phyloP scores from a whole-genome alignment of 2,329 filamentous ascomycete species.

The Truncatella angustata region DNA sequence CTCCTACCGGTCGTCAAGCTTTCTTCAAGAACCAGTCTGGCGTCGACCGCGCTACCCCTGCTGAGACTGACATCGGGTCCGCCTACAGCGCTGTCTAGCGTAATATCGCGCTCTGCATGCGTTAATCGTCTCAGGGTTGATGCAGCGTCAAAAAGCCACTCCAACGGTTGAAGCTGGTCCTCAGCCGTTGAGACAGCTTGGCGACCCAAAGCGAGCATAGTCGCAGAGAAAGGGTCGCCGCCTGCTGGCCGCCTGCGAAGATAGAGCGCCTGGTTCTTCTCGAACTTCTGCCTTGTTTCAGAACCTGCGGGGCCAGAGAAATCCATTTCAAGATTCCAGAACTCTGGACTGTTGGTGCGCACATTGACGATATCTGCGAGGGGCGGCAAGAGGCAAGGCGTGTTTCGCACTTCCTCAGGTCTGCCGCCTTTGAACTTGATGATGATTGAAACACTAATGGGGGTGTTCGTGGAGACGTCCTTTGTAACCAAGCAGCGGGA shows the following conservation, averaged over 20 bases:
- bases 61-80: conserved; percentile 45
- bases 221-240: conserved; percentile 70
- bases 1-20: conserved; percentile 30
- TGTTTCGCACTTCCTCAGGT: conserved; percentile 40
- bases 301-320: conserved; percentile 64
- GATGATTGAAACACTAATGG: conserved; percentile 70
- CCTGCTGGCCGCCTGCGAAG: conserved; percentile 69
- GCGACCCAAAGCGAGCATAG: conserved; percentile 68
- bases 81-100: conserved; percentile 52
- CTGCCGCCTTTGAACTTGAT: conserved; percentile 51
- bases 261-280: conserved; percentile 68
- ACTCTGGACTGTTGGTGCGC: conserved; percentile 58
- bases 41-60: conserved; percentile 58
- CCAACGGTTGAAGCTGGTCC: conserved; percentile 49
- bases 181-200: conserved; percentile 28
- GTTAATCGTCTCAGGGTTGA: conserved; percentile 50
- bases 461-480: conserved; percentile 79
- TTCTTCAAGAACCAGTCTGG: conserved; percentile 63
- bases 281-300: conserved; percentile 62
- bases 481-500: conserved; percentile 84
- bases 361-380: conserved; percentile 61
- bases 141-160: conserved; percentile 71
- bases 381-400: conserved; percentile 63
- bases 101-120: conserved; percentile 64
- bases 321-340: conserved; percentile 81